Base-by-base conservation (phyloP, 179 eudicot species). In the Patellifolia procumbens region DNA sequence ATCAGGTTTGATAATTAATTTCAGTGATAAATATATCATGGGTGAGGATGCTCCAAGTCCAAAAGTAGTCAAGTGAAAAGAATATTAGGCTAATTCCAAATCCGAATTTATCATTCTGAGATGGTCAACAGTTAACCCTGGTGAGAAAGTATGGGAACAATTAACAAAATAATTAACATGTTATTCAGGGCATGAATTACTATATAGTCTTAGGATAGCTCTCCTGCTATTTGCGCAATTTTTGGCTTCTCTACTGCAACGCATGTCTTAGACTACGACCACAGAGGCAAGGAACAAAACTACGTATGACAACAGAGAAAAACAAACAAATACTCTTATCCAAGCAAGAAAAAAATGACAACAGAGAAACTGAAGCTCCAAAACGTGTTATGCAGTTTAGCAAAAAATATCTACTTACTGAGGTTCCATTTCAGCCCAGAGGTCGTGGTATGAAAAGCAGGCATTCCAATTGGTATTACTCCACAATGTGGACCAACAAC, bases 401-500 rank as follows among this genome's bases (percentile, higher is more conserved):
- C 51, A 76, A 22, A 56, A 31, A 43, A 29, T 4, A 48, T 70
- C 32, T 66, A 84, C 98, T 90, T 79, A 94, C 98, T 42, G 28
- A 94, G 93, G 82, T 94, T 76, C 97, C 98, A 92, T 79, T 91
- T 75, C 65, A 94, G 91, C 43, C 98, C 97, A 10, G 98, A 87
- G 67, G 97, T 92, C 51, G 93, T 89, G 73, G 85, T 88, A 70
- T 86, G 85, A 78, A 78, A 34, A 52, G 94, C 87, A 3, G 93
- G 86, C 75, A 48, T 67, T 19, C 92, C 92, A 55, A 94, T 85
- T 20, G 97, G 98, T 74, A 92, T 61, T 32, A 94, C 93, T 60
- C 98, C 98, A 87, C 98, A 94, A 83, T 92, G 97, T 46, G 97
- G 97, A 66, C 98, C 98, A 76, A 91, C 97, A 72, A 86, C 76